Base-by-base conservation (phyloP, 202 grass and related monocot genomes). In the Elaeis oleifera region DNA sequence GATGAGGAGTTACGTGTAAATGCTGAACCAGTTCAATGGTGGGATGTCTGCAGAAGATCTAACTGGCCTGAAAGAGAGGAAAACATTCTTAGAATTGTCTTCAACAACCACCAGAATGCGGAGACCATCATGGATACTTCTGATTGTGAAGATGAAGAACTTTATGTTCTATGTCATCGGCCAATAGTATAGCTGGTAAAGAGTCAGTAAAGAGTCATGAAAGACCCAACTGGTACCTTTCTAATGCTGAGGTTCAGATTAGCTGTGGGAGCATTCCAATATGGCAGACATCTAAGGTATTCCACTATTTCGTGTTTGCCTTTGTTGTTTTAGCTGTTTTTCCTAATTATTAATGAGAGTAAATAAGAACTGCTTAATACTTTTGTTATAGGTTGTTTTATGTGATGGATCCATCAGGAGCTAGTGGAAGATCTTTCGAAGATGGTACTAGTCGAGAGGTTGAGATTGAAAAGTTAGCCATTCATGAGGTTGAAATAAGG, bases 261-360 rank as follows among this genome's bases (percentile, higher is more conserved):
- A 87, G 54, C 68, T 85, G 78, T 2, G 87, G 78, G 62, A 79
- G 80, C 56, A 89, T 99, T 74, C 89, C 89, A 63, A 84, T 99
- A 49, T 99, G 95, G 95, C 88, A 99, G 83, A 99, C 94, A 86
- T 89, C 88, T 68, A 99, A 99, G 95, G 95, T 99, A 71, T 28
- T 18, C 5, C 21, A 3, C 73, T 71, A 9, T 54, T 44, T 2
- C 14, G 36, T 44, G 1, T 13, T 44, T 44, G 36, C 28, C 28
- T 31, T 31, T 31, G 5, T 31, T 31, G 28, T 5, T 31, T 31
- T 31, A 31, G 11, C 36, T 14, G 36, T 44, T 44, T 44, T 13
- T 44, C 9, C 36, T 9, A 44, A 44, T 44, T 44, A 44, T 44
- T 44, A 44, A 13, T 44, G 2, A 13, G 36, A 44, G 36, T 44